Base-by-base conservation (phyloP, 2,329 filamentous ascomycete species). In the Alternaria hordeiaustralica region DNA sequence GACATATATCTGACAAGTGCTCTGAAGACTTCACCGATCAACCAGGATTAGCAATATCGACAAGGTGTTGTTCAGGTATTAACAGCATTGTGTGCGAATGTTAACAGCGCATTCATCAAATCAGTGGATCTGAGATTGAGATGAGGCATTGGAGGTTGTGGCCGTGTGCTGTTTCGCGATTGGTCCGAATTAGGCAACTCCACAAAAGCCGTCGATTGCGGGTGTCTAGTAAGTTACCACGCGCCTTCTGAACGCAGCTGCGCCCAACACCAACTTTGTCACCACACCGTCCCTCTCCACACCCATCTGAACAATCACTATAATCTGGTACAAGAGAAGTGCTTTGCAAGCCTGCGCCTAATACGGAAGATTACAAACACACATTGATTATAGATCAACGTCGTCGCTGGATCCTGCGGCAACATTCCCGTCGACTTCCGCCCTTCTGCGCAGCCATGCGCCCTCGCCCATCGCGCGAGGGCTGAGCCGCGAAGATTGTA, bases 361-460 rank as follows among this genome's bases (percentile, higher is more conserved):
- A 4, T 51, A 20, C 3, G 13, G 15, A n/a, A 23, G 21, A 36
- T 36, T 0, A 20, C 7, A 1, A 21, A 33, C 9, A 26, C 49
- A 10, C 28, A n/a, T 36, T 2, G 5, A 36, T 51, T 13, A 12
- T 10, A 51, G 12, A 51, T 13, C 6, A n/a, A 23, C 8, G 49
- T 51, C 28, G 21, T 51, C 1, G 49, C 18, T 36, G 49, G 9
- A 36, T 51, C 3, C 13, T 20, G 3, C 21, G 41, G 33, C 51
- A 20, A 21, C 15, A 13, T 41, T 21, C 4, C 36, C 25, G 13
- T 58, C 36, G 3, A 23, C 6, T 28, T 60, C 50, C 58, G 58
- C 58, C 50, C 58, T 60, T 55, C 18, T 55, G 50, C 58, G 18
- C 49, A 43, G 41, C 47, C 28, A 53, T 46, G 36, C 60, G 60